phyloP scores from a whole-genome alignment of 2,329 filamentous ascomycete species.

The Xylariaceae sp. region DNA sequence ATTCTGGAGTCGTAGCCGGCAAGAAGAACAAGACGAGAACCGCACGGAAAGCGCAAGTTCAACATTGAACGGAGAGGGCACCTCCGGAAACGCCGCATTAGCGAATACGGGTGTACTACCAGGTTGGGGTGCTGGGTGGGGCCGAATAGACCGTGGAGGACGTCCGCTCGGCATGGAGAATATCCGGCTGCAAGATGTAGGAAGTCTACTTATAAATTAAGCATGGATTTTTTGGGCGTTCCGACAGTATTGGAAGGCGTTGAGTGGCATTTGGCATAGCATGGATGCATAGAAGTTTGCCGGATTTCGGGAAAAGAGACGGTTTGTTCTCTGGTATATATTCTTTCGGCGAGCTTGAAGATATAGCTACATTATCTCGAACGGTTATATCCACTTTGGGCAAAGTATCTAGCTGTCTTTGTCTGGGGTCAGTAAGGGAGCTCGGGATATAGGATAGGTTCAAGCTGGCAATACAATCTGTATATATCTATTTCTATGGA shows the following conservation, averaged over 20 bases:
- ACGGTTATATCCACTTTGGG: neutral
- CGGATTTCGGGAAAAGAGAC: neutral
- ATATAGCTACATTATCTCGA: neutral
- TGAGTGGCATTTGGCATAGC: constrained; percentile 15
- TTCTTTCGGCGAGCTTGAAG: constrained; percentile 10
- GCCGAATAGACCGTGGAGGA: constrained; percentile 44
- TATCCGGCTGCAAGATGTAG: constrained; percentile 46
- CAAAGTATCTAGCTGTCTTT: too few species aligned
- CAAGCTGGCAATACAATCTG: too few species aligned
- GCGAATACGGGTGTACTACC: constrained; percentile 38
- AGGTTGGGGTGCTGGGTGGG: constrained; percentile 49
- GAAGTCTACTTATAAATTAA: constrained; percentile 40
- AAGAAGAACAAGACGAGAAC: neutral
- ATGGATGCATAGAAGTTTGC: constrained; percentile 7
- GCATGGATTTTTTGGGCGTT: neutral
- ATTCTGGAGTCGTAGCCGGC: constrained; percentile 27
- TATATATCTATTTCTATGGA: too few species aligned
- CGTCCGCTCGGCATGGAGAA: constrained; percentile 40
- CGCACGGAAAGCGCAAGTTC: constrained; percentile 36
- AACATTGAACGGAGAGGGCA: constrained; percentile 31
- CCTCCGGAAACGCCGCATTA: constrained; percentile 24
- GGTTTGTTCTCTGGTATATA: constrained; percentile 9
- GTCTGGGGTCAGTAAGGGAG: too few species aligned
- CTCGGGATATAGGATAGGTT: too few species aligned
- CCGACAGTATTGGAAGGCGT: neutral